A percentile compares a stretch with the other conserved stretches of the same genome.
Evolutionary conservation across 495 filamentous ascomycete genomes (phyloP).

Genomic region (Hypoxylon perforatum): DNA sequence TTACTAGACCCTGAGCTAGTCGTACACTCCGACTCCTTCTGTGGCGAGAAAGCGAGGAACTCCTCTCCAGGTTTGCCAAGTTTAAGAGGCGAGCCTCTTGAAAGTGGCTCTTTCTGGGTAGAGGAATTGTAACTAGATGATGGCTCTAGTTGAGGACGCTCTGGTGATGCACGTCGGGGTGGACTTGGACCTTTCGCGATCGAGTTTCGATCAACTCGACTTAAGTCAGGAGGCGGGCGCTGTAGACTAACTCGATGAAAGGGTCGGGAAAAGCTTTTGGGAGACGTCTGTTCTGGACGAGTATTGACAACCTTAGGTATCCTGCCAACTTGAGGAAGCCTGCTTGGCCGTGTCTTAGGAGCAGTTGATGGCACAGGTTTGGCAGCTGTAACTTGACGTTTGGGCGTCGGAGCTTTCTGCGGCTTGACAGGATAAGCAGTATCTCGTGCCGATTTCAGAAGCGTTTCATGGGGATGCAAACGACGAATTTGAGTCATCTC

Average conservation of each 20-base stretch:
- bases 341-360: conserved; percentile 50
- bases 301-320: conserved; percentile 90
- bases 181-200: conserved; percentile 62
- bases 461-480: conserved; percentile 2
- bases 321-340: conserved; percentile 83
- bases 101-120: conserved; percentile 33
- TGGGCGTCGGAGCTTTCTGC: not conserved
- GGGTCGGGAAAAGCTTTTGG: conserved; percentile 88
- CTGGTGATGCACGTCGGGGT: conserved; percentile 52
- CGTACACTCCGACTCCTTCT: conserved; percentile 75
- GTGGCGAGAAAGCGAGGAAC: conserved; percentile 79
- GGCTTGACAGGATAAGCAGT: conserved; percentile 4
- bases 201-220: conserved; percentile 52
- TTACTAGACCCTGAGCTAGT: conserved; percentile 69
- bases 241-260: conserved; percentile 63
- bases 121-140: conserved; percentile 36
- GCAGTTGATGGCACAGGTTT: conserved; percentile 9
- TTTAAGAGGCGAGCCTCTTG: conserved; percentile 32
- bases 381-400: not conserved
- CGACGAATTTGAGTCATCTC: conserved; percentile 9
- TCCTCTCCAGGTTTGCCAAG: conserved; percentile 43
- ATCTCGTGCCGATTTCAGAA: conserved; percentile 3
- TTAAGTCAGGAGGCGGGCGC: conserved; percentile 52
- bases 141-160: conserved; percentile 44
- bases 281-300: conserved; percentile 73